A percentile compares a stretch with the other conserved stretches of the same genome.
phyloP scores from a whole-genome alignment of 495 filamentous ascomycete species.

The Durotheca rogersii region DNA sequence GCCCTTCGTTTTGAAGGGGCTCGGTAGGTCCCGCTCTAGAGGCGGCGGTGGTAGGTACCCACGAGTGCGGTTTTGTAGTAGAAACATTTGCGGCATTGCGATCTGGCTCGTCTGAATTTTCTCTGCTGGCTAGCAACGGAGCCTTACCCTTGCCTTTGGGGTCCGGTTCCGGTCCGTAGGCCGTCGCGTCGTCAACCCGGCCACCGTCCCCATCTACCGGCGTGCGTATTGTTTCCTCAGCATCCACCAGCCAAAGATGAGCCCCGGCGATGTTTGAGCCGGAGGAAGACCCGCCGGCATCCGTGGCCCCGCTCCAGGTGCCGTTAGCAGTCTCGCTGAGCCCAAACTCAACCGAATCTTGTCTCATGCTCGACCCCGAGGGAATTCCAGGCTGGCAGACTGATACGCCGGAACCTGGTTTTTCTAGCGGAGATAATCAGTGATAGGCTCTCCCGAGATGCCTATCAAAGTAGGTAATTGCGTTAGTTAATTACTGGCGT shows the following conservation, averaged over 20 bases:
- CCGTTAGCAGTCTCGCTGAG: not conserved
- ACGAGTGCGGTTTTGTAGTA: not conserved
- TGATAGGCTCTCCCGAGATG: not conserved
- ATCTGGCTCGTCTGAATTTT: not conserved
- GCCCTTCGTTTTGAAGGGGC: too few relatives aligned
- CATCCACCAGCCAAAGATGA: too few relatives aligned
- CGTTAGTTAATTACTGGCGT: conserved; percentile 19
- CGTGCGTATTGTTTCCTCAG: not conserved
- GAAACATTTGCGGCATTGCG: not conserved
- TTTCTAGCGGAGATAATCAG: not conserved
- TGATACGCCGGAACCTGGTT: conserved; percentile 1
- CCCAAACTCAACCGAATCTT: conserved; percentile 12
- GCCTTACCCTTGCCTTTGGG: conserved; percentile 14
- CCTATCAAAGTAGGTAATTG: too few relatives aligned
- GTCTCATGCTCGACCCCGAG: conserved; percentile 3
- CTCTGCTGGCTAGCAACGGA: not conserved
- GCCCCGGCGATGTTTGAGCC: too few relatives aligned
- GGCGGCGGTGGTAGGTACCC: not conserved
- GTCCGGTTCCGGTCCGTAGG: not conserved
- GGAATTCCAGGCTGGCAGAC: not conserved
- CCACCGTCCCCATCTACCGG: not conserved
- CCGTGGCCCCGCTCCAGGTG: not conserved
- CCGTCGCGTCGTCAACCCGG: not conserved
- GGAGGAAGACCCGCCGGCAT: not conserved
- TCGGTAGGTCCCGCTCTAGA: not conserved